phyloP scores from a whole-genome alignment of 352 stramenopile species.

The Phytophthora sp. region DNA sequence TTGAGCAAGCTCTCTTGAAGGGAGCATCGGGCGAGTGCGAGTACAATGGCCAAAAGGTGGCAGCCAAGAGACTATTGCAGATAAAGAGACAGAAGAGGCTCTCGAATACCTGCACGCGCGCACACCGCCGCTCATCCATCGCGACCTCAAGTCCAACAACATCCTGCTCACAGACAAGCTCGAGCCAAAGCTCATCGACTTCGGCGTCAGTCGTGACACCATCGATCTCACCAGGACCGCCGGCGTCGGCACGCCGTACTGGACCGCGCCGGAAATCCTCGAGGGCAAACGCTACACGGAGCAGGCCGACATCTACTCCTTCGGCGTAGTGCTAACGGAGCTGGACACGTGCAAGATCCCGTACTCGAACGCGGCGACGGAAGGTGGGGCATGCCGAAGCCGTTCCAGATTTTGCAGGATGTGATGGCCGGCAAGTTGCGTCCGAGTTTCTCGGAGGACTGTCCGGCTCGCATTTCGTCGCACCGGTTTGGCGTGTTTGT shows the following conservation, averaged over 20 bases:
- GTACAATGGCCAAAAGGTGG: slow-evolving; percentile 41
- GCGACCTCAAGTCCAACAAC: slow-evolving; percentile 43
- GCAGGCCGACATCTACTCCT: slow-evolving; percentile 67
- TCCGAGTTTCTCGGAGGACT: slow-evolving; percentile 42
- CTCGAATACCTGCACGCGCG: slow-evolving; percentile 32
- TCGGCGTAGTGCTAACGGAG: slow-evolving; percentile 59
- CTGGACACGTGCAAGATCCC: slow-evolving; percentile 37
- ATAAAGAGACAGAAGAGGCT: slow-evolving; percentile 24
- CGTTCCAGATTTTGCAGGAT: slow-evolving; percentile 44
- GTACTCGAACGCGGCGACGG: slow-evolving; percentile 20
- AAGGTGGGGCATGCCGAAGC: slow-evolving; percentile 8
- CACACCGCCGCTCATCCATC: slow-evolving; percentile 33
- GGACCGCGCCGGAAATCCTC: slow-evolving; percentile 76
- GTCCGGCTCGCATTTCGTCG: slow-evolving; percentile 32
- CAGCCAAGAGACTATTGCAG: slow-evolving; percentile 44
- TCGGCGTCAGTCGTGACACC: slow-evolving; percentile 57
- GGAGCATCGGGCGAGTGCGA: slow-evolving; percentile 40
- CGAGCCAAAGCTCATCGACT: slow-evolving; percentile 80
- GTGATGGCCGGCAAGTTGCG: slow-evolving; percentile 43
- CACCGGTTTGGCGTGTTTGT: background rate
- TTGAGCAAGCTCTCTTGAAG: slow-evolving; percentile 15
- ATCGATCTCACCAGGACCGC: slow-evolving; percentile 41
- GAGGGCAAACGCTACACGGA: slow-evolving; percentile 51
- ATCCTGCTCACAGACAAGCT: slow-evolving; percentile 72
- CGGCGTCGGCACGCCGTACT: slow-evolving; percentile 80